Base-by-base conservation (phyloP, 1,139 yeast species). In the Debaryomycetaceae sp. region DNA sequence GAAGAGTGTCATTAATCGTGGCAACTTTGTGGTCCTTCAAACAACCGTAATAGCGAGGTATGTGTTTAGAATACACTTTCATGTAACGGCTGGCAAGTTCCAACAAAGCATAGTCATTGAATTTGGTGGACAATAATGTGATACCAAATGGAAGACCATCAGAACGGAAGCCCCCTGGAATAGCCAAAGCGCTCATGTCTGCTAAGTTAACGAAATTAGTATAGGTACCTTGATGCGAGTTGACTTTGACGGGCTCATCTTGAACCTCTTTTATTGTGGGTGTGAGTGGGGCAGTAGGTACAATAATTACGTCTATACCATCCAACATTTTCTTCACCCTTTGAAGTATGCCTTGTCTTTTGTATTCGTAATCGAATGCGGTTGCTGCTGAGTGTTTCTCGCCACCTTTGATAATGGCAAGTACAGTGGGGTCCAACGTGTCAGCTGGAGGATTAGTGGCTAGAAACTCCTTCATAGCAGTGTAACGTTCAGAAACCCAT, bases 401-500 rank as follows among this genome's bases (percentile, higher is more conserved):
- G 39, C 97, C 98, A 43, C 89, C 82, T 54, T 76, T 76, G 54
- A 93, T 85, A 59, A 93, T 89, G 33, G 75, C 64, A 39, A 74
- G 64, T n/a, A 91, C 98, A 6, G 89, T 86, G 39, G 96, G 95
- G 63, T 93, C 97, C 58, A 91, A 72, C 45, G 81, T 71, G 37
- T 76, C 72, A 39, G 70, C 77, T 33, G 93, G 88, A n/a, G 93
- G 91, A 54, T 82, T 78, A 17, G 87, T 70, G n/a, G 74, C 77
- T 46, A 87, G 74, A 58, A 90, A 87, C 36, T 85, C 87, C 54
- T 81, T 79, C 36, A 83, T 79, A 17, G 97, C 97, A 50, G 89
- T 81, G 67, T 83, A 90, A 54, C 99, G 80, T 70, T 93, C 99
- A 24, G 95, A 87, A 8, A 93, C 98, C 99, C 99, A 93, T n/a